A percentile compares a stretch with the other conserved stretches of the same genome.
phyloP scores from a whole-genome alignment of 2,329 filamentous ascomycete species.

The Alternaria arbusti region DNA sequence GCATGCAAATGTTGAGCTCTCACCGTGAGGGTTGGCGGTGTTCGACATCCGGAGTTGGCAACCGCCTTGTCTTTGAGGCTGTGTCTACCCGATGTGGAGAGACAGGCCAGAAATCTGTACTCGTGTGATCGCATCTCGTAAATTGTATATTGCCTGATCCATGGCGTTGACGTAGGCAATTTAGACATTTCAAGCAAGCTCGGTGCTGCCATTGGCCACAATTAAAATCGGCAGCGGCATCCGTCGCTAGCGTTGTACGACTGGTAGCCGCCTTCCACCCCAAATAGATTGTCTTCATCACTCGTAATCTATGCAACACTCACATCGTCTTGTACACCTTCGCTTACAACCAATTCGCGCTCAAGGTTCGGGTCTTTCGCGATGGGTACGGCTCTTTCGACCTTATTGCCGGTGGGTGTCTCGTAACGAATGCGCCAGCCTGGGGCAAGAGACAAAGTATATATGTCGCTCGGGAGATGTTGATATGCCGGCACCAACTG shows the following conservation, averaged over 20 bases:
- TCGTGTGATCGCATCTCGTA: neutral
- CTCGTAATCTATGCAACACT: slow-evolving; percentile 6
- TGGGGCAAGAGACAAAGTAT: neutral
- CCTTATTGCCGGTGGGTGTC: slow-evolving; percentile 1
- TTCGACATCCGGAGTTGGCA: neutral
- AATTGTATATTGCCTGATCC: neutral
- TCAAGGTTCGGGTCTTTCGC: neutral
- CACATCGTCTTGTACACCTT: neutral
- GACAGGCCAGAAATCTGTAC: neutral
- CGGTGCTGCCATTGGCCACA: neutral
- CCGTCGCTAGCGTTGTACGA: slow-evolving; percentile 2
- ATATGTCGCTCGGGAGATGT: neutral
- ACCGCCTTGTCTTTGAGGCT: neutral
- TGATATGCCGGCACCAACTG: neutral
- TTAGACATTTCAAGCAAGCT: neutral
- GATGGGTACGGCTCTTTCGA: neutral
- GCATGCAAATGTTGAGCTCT: neutral
- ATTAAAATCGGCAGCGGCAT: slow-evolving; percentile 1
- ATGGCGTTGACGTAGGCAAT: slow-evolving; percentile 12
- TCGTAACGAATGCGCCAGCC: neutral
- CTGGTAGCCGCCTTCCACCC: neutral
- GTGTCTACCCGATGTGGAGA: neutral
- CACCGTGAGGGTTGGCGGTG: neutral
- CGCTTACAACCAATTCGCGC: neutral
- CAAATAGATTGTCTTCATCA: slow-evolving; percentile 10